These are phyloP conservation scores for Russula griseocarnosa DNA, from an alignment of 768 basidiomycete genomes.

Conservation along the genomic window DNA sequence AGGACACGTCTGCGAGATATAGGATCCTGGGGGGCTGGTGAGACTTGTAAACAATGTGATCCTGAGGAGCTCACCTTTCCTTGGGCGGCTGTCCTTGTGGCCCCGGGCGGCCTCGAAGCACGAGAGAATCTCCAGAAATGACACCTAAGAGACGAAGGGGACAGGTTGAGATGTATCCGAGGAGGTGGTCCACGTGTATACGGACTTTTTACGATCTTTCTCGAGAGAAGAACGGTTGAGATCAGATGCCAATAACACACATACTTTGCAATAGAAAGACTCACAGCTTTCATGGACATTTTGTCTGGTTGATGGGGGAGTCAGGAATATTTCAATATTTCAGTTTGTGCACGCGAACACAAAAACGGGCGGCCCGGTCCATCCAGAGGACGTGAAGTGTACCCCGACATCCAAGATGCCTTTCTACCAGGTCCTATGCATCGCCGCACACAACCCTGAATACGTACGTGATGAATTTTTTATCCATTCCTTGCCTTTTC, in stretches of 20 bases:
- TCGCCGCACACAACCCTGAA: constrained; percentile 68
- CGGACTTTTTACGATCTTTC: constrained; percentile 60
- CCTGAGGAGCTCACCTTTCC: constrained; percentile 62
- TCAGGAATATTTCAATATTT: too few relatives aligned
- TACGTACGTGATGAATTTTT: constrained; percentile 48
- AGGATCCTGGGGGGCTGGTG: constrained; percentile 55
- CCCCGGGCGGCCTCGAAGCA: constrained; percentile 71
- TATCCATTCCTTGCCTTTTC: neutral
- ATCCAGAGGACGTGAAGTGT: constrained; percentile 14
- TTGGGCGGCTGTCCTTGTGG: constrained; percentile 85
- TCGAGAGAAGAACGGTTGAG: constrained; percentile 3
- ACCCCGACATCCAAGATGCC: constrained; percentile 51
- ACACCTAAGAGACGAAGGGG: constrained; percentile 55
- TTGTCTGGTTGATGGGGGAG: constrained; percentile 10
- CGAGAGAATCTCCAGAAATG: constrained; percentile 85
- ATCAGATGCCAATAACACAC: neutral
- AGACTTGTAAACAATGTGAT: neutral
- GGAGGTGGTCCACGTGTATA: constrained; percentile 3
- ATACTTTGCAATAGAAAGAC: constrained; percentile 29
- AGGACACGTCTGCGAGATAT: constrained; percentile 81
- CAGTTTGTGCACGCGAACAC: neutral
- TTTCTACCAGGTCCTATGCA: constrained; percentile 83
- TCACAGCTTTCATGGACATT: constrained; percentile 77
- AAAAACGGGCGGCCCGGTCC: constrained; percentile 8
- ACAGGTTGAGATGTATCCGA: constrained; percentile 5